phyloP scores from a whole-genome alignment of 116 monocot genomes.

The Iris pallida region DNA sequence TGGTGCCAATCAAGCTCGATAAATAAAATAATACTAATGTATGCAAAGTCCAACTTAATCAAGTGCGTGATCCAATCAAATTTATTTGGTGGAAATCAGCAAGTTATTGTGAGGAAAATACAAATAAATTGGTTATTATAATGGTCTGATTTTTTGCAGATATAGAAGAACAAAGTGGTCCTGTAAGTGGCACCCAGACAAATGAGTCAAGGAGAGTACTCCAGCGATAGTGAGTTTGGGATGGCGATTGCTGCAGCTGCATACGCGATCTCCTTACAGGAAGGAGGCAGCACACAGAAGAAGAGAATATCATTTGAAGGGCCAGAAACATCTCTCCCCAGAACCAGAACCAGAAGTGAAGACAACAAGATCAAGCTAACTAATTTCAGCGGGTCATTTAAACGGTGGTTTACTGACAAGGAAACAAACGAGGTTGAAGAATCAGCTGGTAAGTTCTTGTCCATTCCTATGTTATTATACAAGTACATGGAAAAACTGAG shows the following conservation, averaged over 20 bases:
- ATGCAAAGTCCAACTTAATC: too few relatives aligned
- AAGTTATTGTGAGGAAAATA: too few relatives aligned
- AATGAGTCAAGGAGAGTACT: constrained; percentile 19
- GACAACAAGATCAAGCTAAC: constrained; percentile 24
- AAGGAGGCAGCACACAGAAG: neutral
- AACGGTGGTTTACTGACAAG: constrained; percentile 36
- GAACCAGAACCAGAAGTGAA: constrained; percentile 27
- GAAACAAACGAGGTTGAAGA: constrained; percentile 33
- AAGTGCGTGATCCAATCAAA: too few relatives aligned
- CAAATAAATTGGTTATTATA: too few relatives aligned
- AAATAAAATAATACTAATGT: too few relatives aligned
- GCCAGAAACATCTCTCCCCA: neutral
- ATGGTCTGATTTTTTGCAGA: too few relatives aligned
- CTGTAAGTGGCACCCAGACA: too few relatives aligned
- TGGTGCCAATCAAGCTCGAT: too few relatives aligned
- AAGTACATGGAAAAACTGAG: too few relatives aligned
- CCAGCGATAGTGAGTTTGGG: constrained; percentile 18
- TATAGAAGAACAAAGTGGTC: too few relatives aligned
- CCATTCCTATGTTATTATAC: too few relatives aligned
- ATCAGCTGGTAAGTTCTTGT: constrained; percentile 24
- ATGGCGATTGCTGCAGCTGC: constrained; percentile 54
- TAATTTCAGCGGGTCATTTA: constrained; percentile 32
- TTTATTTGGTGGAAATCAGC: too few relatives aligned
- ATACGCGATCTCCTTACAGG: constrained; percentile 24
- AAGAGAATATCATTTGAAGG: constrained; percentile 12